Base-by-base conservation (phyloP, 2,329 filamentous ascomycete genomes). In the Neofusicoccum ribis region DNA sequence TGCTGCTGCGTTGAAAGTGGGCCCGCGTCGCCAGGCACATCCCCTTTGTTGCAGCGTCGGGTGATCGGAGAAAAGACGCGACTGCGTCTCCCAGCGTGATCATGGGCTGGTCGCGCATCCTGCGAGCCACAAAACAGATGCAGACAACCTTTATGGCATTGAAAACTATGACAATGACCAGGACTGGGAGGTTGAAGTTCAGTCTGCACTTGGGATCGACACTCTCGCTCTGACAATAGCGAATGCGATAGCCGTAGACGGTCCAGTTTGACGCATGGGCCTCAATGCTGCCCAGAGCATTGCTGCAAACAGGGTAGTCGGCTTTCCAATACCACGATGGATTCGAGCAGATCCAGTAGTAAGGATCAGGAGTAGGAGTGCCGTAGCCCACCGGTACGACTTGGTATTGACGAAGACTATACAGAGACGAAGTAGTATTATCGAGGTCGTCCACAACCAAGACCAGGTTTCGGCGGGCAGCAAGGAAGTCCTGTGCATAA, bases 181-280 rank as follows among this genome's bases (percentile, higher is more conserved):
- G 23, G n/a, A 44, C 23, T 3, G 54, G 54, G 23, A 59, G 54
- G 20, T 46, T 59, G 54, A 59, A 59, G 17, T 56, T 59, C 23
- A 59, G 39, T 12, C 54, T 43, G 39, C 54, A 59, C 54, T 36
- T 56, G 7, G 36, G 52, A 8, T 41, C 52, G 9, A 56, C 52
- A n/a, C 11, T 56, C 23, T 56, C 36, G 34, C 52, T 56, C 23
- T 27, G 39, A 31, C 52, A 56, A 27, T 43, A 39, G 14, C 39
- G 36, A 20, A 43, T 15, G 17, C 36, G 52, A 11, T 27, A 4
- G 2, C n/a, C 52, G 27, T 56, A 43, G 5, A 54, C 34, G 17
- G 50, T 20, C 50, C 50, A 54, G 17, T 54, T 39, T 3, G 31
- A 36, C 31, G 50, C 31, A 20, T 39, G 6, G 11, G 31, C 34